Conservation (phyloP, 2,329 filamentous ascomycete species). For the Tolypocladium ovalisporum region DNA sequence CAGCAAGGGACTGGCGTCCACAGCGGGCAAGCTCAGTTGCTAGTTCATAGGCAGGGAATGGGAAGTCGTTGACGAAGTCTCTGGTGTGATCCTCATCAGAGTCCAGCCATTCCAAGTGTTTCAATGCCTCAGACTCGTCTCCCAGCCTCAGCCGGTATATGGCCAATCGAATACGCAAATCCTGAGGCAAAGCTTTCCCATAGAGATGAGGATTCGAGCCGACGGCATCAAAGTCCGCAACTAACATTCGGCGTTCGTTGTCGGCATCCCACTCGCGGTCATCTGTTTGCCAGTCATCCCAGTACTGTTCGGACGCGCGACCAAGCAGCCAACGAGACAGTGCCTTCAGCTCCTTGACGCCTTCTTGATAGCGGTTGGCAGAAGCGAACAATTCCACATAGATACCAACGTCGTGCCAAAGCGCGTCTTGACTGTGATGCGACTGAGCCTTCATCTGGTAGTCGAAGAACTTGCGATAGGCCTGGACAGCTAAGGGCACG, state of each 20-base stretch:
- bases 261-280: slow-evolving; percentile 83
- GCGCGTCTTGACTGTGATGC: slow-evolving; percentile 26
- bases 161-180: slow-evolving; percentile 75
- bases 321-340: slow-evolving; percentile 76
- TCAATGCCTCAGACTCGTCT: slow-evolving; percentile 59
- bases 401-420: slow-evolving; percentile 77
- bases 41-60: slow-evolving; percentile 67
- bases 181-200: slow-evolving; percentile 63
- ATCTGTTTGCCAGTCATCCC: slow-evolving; percentile 62
- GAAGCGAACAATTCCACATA: slow-evolving; percentile 73
- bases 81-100: slow-evolving; percentile 40
- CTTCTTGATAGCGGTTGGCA: slow-evolving; percentile 50
- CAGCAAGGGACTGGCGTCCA: slow-evolving; percentile 25
- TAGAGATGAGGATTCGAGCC: slow-evolving; percentile 49
- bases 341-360: slow-evolving; percentile 57
- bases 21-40: slow-evolving; percentile 31
- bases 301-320: slow-evolving; percentile 60
- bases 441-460: slow-evolving; percentile 23
- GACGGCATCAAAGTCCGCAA: slow-evolving; percentile 48
- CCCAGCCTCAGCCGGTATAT: slow-evolving; percentile 68
- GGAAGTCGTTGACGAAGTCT: slow-evolving; percentile 51
- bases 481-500: slow-evolving; percentile 29
- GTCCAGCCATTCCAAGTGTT: slow-evolving; percentile 60
- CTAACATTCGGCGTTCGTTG: slow-evolving; percentile 53
- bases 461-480: slow-evolving; percentile 37